Percentiles rank a stretch among this genome's conserved stretches.
phyloP scores from a whole-genome alignment of 352 stramenopile species.

The Elongisporangium anandrum region DNA sequence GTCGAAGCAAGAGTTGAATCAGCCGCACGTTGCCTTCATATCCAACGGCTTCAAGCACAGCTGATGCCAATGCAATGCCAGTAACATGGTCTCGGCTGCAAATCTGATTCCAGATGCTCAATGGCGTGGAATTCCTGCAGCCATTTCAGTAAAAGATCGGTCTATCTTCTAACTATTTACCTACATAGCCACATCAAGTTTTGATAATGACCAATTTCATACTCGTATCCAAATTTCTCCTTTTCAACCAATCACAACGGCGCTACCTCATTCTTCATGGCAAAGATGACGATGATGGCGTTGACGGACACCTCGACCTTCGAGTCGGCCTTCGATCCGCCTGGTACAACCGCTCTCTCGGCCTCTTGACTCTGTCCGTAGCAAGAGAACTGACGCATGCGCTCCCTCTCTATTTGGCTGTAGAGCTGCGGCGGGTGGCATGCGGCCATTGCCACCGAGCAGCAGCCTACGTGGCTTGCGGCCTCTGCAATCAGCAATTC shows the following conservation, averaged over 20 bases:
- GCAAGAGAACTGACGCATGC: not conserved
- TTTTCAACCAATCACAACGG: not conserved
- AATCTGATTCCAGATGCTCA: not conserved
- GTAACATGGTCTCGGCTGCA: not conserved
- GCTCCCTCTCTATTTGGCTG: not conserved
- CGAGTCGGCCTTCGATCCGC: constrained; percentile 21
- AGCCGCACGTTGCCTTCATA: not conserved
- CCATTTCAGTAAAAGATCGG: not conserved
- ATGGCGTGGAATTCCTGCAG: not conserved
- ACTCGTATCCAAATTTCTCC: not conserved
- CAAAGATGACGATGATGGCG: not conserved
- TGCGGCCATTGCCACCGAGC: constrained; percentile 32
- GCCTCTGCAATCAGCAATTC: constrained; percentile 35
- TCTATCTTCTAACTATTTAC: not conserved
- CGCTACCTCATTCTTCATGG: not conserved
- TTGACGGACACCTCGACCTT: constrained; percentile 19
- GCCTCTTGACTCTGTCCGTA: not conserved
- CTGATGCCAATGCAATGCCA: not conserved
- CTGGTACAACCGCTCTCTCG: constrained; percentile 14
- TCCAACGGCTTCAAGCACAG: not conserved
- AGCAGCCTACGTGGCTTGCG: constrained; percentile 40
- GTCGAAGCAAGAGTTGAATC: not conserved
- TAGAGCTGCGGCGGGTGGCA: constrained; percentile 41
- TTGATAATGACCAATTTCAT: not conserved
- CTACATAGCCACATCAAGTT: not conserved